Evolutionary conservation across 2,329 filamentous ascomycete species (phyloP), one percentile per base, ranked within the genome.

Genomic region (Beauveria sp.): DNA sequence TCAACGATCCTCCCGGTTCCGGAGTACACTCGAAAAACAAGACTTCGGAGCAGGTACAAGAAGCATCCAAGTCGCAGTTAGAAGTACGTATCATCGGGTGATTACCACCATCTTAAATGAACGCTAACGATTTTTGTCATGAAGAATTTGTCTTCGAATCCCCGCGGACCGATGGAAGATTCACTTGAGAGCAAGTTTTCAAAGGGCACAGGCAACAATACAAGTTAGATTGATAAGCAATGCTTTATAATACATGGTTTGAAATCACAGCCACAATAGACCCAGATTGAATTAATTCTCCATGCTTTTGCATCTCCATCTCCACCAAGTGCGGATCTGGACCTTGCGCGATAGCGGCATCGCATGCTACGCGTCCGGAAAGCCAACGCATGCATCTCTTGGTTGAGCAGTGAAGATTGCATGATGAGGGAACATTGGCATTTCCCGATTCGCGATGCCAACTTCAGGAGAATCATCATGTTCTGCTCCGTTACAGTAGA

Each of bases 131-230:
- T 24, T 12, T 22, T 3, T 24, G 34, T 37, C 5, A 37, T 16
- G 5, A 37, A 60, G 58, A 60, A 60, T 18, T 30, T 60, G 22
- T 28, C 40, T 2, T 60, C 58, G 1, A 55, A 60, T 12, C 58
- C 58, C 8, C 41, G 30, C 26, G 58, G 58, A 7, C 58, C 58
- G 18, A 30, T 60, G 14, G 58, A 60, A 14, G 58, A 60, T n/a
- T 30, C 28, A 2, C 50, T 60, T 7, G 58, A 60, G 10, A 20
- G 44, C 24, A 60, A 54, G 37, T 60, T 60, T 22, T 60, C 58
- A 5, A 60, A 55, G 24, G 58, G 50, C 2, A 20, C 26, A 12
- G 50, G 58, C 14, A 60, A 60, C 14, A 60, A 55, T 30, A 30
- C 50, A 12, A 60, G 50, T 22, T 60, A 53, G 43, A 48, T 54